These are phyloP conservation scores for Eragrostis nindensis DNA, from an alignment of 176 grass and related monocot species.

Conservation along the genomic window DNA sequence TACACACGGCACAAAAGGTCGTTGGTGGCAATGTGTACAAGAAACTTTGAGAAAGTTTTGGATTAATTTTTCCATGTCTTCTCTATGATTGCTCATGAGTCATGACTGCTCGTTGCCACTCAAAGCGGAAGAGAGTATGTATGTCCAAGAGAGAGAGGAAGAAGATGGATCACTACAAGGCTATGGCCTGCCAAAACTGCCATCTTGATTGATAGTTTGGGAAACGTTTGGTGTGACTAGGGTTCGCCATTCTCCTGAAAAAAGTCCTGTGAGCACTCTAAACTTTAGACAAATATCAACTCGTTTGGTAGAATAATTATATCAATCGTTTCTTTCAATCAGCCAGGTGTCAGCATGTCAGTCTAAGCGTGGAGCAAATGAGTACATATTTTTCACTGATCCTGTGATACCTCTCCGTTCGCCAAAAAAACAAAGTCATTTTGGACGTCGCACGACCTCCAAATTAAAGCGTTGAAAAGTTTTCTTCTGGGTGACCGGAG, in stretches of 20 bases:
- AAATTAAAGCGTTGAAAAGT: not conserved
- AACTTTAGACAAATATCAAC: no score
- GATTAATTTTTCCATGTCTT: not conserved
- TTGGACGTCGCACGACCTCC: no score
- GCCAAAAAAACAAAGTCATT: not conserved
- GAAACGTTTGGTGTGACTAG: conserved; percentile 10
- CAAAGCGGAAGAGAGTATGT: not conserved
- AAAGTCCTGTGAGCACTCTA: not conserved
- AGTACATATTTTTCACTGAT: not conserved
- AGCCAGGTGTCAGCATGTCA: not conserved
- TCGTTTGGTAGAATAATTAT: not conserved
- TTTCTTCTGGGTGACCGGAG: no score
- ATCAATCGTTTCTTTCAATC: not conserved
- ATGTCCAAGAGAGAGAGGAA: no score
- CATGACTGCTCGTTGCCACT: conserved; percentile 17
- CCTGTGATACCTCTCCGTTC: not conserved
- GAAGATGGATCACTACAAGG: not conserved
- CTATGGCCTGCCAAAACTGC: not conserved
- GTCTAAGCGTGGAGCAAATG: not conserved
- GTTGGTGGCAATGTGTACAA: conserved; percentile 20
- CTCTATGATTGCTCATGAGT: conserved; percentile 1
- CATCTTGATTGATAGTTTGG: conserved; percentile 1
- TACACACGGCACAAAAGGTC: not conserved
- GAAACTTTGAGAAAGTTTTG: conserved; percentile 34
- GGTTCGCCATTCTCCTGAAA: not conserved